Base-by-base conservation (phyloP, 352 stramenopile genomes). In the Vaucheria bursata region DNA sequence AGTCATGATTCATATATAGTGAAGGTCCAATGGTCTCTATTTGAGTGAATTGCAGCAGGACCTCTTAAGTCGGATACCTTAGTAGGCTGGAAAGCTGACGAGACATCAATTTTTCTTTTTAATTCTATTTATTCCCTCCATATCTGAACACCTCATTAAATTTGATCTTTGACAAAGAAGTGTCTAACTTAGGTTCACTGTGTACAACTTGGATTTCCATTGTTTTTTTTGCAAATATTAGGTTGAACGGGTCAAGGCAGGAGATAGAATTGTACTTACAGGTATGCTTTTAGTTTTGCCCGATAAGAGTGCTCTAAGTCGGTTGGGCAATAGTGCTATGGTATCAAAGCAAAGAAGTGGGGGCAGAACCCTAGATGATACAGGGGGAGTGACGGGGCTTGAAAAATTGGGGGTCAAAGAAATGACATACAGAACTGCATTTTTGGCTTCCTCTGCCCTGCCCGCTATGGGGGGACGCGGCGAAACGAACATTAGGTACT, bases 241-340 rank as follows among this genome's bases (percentile, higher is more conserved):
- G 45, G 45, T 68, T 34, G 71, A 86, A 70, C 72, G 77, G 31
- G 83, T 78, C 3, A 87, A 85, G 89, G 84, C 84, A 31, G 85
- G 85, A 25, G 83, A 88, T 73, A 87, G 83, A 70, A 59, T 85
- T 92, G 90, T 97, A 5, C 96, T 98, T 80, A 96, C 90, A 0
- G 95, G 96, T 0, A 91, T 88, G 34, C 81, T 98, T 34, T 95
- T 98, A 66, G 95, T 98, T 7, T 88, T 99, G 33, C 95, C 95
- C 0, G 95, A 99, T 82, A 91, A 94, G 37, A 92, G 88, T 71
- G 94, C 95, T 31, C 92, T 98, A 64, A 85, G 86, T 32, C 49
- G 87, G 34, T 83, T 87, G 0, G 90, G 90, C 8, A 89, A 94
- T 75, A 79, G 82, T 3, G 70, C 76, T 0, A 72, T 71, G 0